Evolutionary conservation across 805 yeast genomes (phyloP).

Genomic region (Cyberlindnera maritima): DNA sequence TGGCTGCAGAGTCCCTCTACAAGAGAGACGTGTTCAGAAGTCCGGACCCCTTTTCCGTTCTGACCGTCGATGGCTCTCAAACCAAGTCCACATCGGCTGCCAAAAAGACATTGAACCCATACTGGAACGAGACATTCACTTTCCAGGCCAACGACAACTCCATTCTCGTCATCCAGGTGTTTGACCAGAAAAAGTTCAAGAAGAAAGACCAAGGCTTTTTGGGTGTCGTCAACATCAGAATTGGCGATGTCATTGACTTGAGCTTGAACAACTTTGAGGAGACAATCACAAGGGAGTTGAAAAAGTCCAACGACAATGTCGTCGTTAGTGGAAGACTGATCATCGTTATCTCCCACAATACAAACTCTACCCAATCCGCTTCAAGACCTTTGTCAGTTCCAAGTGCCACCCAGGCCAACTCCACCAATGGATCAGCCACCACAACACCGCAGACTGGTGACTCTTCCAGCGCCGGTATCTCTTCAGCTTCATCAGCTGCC

Average conservation of each 20-base stretch:
- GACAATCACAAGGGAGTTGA: constrained; percentile 89
- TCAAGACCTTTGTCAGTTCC: constrained; percentile 25
- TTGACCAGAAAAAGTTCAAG: constrained; percentile 95
- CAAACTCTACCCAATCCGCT: constrained; percentile 4
- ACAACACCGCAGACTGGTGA: constrained; percentile 25
- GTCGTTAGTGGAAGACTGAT: constrained; percentile 93
- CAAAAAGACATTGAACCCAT: constrained; percentile 91
- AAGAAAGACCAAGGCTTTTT: constrained; percentile 98
- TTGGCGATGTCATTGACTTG: constrained; percentile 84
- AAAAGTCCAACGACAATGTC: constrained; percentile 85
- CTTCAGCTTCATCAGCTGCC: constrained; percentile 27
- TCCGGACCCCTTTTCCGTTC: constrained; percentile 97
- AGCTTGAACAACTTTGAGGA: constrained; percentile 53
- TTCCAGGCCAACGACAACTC: constrained; percentile 78
- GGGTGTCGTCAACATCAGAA: constrained; percentile 90
- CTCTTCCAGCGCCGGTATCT: constrained; percentile 12
- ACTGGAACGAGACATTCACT: constrained; percentile 92
- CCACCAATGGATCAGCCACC: constrained; percentile 17
- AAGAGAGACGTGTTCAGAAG: constrained; percentile 93
- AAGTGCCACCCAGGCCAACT: constrained; percentile 5
- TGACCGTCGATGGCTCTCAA: constrained; percentile 96
- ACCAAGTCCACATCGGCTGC: constrained; percentile 94
- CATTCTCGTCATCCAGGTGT: constrained; percentile 87
- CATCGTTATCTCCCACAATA: constrained; percentile 59
- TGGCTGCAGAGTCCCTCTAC: constrained; percentile 94